A percentile compares a stretch with the other conserved stretches of the same genome.
phyloP scores from a whole-genome alignment of 148 eudicot species.

The Linanthus parryae region DNA sequence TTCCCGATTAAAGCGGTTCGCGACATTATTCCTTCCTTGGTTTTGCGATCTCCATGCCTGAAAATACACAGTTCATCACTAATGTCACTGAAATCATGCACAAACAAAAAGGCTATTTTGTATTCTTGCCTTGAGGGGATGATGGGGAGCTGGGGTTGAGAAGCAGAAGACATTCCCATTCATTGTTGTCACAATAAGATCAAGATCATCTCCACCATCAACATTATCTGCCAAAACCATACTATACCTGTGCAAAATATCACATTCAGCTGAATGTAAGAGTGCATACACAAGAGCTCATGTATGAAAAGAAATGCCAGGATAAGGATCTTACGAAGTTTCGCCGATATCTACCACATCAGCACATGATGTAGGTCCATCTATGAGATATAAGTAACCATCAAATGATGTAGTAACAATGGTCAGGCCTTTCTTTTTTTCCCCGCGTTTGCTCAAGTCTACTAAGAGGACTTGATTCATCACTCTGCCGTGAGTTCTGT shows the following conservation, averaged over 20 bases:
- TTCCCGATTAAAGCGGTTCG: constrained; percentile 66
- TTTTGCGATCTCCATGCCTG: constrained; percentile 84
- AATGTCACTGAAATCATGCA: background rate
- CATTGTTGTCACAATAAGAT: constrained; percentile 98
- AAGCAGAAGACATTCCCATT: constrained; percentile 98
- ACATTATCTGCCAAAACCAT: constrained; percentile 98
- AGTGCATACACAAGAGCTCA: background rate
- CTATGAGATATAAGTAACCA: constrained; percentile 93
- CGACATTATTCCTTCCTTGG: constrained; percentile 87
- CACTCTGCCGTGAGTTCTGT: constrained; percentile 95
- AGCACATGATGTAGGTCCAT: constrained; percentile 95
- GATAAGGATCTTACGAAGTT: constrained; percentile 71
- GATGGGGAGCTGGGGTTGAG: constrained; percentile 91
- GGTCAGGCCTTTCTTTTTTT: constrained; percentile 81
- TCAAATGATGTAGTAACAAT: constrained; percentile 95
- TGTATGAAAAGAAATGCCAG: background rate
- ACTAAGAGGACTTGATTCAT: constrained; percentile 95
- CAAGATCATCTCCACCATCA: constrained; percentile 99
- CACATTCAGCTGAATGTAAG: constrained; percentile 3
- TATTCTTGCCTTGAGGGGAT: constrained; percentile 86
- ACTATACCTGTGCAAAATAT: constrained; percentile 70
- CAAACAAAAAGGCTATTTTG: background rate
- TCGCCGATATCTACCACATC: constrained; percentile 99
- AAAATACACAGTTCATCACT: constrained; percentile 1
- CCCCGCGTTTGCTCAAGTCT: constrained; percentile 79